Base-by-base conservation (phyloP, 345 rosid genomes). In the Acer yangbiense region DNA sequence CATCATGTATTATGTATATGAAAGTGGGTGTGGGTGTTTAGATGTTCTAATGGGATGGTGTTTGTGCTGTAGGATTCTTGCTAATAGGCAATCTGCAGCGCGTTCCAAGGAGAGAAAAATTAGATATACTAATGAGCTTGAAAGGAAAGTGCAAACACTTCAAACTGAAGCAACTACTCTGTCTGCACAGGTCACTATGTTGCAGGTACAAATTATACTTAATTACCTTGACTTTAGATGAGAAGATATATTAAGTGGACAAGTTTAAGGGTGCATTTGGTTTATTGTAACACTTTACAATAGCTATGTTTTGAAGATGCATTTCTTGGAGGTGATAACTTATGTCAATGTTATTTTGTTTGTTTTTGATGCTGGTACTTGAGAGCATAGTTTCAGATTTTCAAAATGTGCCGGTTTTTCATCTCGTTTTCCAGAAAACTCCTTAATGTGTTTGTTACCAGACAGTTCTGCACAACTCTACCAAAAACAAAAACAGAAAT, bases 101-200 rank as follows among this genome's bases (percentile, higher is more conserved):
- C 86, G 98, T 27, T 95, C 98, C 0, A 95, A 95, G 89, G 98
- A 95, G 90, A 89, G 98, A 88, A 95, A 93, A 80, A 84, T 87
- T 57, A 79, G 92, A 75, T 95, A 95, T 77, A 90, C 98, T 0
- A 77, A 83, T 85, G 98, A 95, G 88, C 86, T 95, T 71, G 99
- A 95, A 86, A 95, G 91, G 91, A 95, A 93, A 81, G 99, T 95
- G 69, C 99, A 92, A 88, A 95, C 99, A 17, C 98, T 95, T 83
- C 99, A 95, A 86, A 89, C 92, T 20, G 99, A 95, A 87, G 99
- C 99, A 25, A 93, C 99, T 41, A 93, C 92, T 23, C 89, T 95
- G 71, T 95, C 99, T n/a, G 99, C 99, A 3, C 98, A 95, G 85
- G 95, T 95, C 82, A 92, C 98, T 4, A 76, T 92, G 89, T 81